A percentile compares a stretch with the other conserved stretches of the same genome.
phyloP scores from a whole-genome alignment of 1,284 basidiomycete genomes.

The Caloboletus firmus region DNA sequence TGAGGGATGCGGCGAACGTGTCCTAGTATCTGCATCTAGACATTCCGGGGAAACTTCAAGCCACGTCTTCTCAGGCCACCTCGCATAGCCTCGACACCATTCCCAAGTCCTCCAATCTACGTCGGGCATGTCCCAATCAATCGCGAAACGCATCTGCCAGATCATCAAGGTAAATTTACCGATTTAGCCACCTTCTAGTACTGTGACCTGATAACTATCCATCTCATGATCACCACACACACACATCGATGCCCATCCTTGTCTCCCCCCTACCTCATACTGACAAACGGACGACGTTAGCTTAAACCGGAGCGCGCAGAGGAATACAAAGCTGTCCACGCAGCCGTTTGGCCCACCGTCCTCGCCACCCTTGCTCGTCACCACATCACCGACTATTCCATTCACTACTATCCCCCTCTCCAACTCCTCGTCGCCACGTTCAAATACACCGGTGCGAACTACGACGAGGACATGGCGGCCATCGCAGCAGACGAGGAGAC shows the following conservation, averaged over 20 bases:
- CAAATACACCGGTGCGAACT: constrained; percentile 65
- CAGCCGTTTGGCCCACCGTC: constrained; percentile 69
- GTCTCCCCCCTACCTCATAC: background rate
- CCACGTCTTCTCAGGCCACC: background rate
- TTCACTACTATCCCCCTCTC: constrained; percentile 64
- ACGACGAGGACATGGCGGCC: constrained; percentile 63
- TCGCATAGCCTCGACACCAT: background rate
- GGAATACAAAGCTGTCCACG: constrained; percentile 72
- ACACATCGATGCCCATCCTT: background rate
- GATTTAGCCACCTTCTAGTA: no score
- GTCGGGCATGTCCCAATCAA: constrained; percentile 34
- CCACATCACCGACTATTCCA: constrained; percentile 76
- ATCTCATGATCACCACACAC: background rate
- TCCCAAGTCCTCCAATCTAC: background rate
- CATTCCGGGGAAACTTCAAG: background rate
- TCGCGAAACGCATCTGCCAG: constrained; percentile 71
- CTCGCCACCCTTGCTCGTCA: constrained; percentile 65
- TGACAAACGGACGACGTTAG: constrained; percentile 27
- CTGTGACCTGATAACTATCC: no score
- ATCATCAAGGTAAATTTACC: constrained; percentile 57
- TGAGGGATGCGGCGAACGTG: background rate
- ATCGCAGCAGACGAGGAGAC: constrained; percentile 68
- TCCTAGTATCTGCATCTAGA: background rate
- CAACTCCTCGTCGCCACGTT: constrained; percentile 69
- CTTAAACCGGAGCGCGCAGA: constrained; percentile 62